phyloP scores from a whole-genome alignment of 805 yeast genomes.

The Lipomyces spencermartinsiae region DNA sequence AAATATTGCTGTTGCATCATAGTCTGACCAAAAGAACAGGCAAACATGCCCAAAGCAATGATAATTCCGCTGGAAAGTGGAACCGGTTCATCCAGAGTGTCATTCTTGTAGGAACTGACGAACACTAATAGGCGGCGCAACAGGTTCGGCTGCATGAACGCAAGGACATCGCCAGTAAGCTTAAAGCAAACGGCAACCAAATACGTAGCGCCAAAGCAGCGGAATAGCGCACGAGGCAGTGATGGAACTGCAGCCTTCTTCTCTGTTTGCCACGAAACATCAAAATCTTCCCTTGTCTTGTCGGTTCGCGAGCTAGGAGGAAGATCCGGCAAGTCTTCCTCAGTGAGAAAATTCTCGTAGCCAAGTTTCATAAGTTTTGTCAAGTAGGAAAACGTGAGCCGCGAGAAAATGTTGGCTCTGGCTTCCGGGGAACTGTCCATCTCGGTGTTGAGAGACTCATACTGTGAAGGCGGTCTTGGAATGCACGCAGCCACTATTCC shows the following conservation, averaged over 20 bases:
- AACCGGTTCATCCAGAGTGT: conserved; percentile 44
- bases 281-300: conserved; percentile 53
- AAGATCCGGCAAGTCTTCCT: conserved; percentile 75
- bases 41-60: conserved; percentile 68
- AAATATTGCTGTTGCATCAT: conserved; percentile 67
- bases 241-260: conserved; percentile 59
- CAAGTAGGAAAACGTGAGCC: conserved; percentile 89
- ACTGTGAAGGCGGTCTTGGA: conserved; percentile 46
- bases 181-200: conserved; percentile 75
- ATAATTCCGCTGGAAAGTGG: conserved; percentile 66
- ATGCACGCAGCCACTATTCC: conserved; percentile 36
- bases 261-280: conserved; percentile 68
- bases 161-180: conserved; percentile 71
- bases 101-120: conserved; percentile 53
- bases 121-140: conserved; percentile 68
- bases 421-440: conserved; percentile 48
- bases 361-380: conserved; percentile 79
- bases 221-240: conserved; percentile 61
- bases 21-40: conserved; percentile 65
- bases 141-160: conserved; percentile 84
- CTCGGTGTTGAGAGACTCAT: conserved; percentile 46
- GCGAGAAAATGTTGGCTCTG: conserved; percentile 71
- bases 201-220: conserved; percentile 75
- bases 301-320: conserved; percentile 68
- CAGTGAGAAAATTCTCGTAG: conserved; percentile 58